Conservation (phyloP, 108 stramenopile species). For the Cyclostephanos invisitatus region DNA sequence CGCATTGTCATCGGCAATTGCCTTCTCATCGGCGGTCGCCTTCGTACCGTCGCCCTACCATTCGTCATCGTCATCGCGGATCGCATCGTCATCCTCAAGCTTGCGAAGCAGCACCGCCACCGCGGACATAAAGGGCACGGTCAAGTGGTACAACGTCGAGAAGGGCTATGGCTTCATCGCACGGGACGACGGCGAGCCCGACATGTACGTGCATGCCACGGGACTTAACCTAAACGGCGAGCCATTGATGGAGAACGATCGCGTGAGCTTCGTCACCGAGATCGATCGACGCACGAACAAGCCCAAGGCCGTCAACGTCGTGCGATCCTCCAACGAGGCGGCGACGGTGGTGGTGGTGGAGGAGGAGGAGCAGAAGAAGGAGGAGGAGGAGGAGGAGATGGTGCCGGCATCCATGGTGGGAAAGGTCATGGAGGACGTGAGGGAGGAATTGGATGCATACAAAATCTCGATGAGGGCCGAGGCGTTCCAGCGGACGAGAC, state of each 20-base stretch:
- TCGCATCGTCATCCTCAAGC: constrained; percentile 6
- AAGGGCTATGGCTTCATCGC: constrained; percentile 49
- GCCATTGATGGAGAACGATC: constrained; percentile 32
- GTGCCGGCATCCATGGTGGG: constrained; percentile 1
- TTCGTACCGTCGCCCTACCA: constrained; percentile 11
- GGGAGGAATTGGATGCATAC: neutral
- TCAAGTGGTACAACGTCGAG: constrained; percentile 43
- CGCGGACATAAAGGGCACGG: constrained; percentile 33
- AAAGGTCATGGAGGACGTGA: neutral
- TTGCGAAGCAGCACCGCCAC: constrained; percentile 11
- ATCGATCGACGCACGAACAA: constrained; percentile 41
- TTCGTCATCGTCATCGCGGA: neutral
- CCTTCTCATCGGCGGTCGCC: constrained; percentile 18
- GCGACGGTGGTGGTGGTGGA: no score
- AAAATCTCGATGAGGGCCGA: constrained; percentile 1
- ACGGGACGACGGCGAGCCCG: constrained; percentile 43
- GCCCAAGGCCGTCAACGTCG: constrained; percentile 41
- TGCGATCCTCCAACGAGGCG: constrained; percentile 14
- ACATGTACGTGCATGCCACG: constrained; percentile 50
- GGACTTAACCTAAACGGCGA: constrained; percentile 19
- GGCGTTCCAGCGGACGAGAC: constrained; percentile 14
- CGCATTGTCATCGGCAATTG: constrained; percentile 2
- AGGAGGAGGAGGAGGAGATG: constrained; percentile 3
- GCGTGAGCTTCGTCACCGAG: constrained; percentile 27
- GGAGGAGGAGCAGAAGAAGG: no score